Evolutionary conservation across 23 red algal species (phyloP), one percentile per base, ranked within the genome.

Genomic region (Gracilaria caudata): DNA sequence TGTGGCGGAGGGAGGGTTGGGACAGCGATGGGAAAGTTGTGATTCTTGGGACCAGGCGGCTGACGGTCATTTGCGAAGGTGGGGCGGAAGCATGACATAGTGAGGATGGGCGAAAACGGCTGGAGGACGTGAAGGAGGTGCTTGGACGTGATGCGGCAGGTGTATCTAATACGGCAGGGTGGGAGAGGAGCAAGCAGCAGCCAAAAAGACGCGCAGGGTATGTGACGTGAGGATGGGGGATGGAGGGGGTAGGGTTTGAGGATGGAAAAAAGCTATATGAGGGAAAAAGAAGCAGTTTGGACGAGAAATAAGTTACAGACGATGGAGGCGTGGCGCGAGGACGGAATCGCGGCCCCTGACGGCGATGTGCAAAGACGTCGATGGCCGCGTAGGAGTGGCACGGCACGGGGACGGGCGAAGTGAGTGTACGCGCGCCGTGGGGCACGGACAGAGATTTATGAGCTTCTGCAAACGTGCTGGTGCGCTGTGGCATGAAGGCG

Each of bases 41-140:
- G 70, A 29, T 7, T 26, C 3, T 10, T 7, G 39, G 37, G 70
- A 16, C 29, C 39, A 7, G 37, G 25, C 25, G 43, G 70, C 24
- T 75, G 70, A 21, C 40, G 70, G 21, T 75, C 70, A 2, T 17
- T 36, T 19, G 39, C 21, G 19, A 75, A 19, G 39, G 6, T 3
- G 1, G 70, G 70, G 20, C 70, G 70, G 40, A 75, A 75, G 70
- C 70, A 75, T 4, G 70, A 75, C 70, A 75, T 75, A 3, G 40
- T 36, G 61, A 17, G 54, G 45, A 49, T n/a, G n/a, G n/a, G 45
- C 13, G 45, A 49, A 49, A 13, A 49, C 45, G 7, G 13, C 45
- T 49, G 13, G 45, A 9, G 13, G 45, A 13, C 7, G 45, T 7
- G 13, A 7, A 49, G n/a, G n/a, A n/a, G n/a, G n/a, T n/a, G n/a